Conservation (phyloP, 2,329 filamentous ascomycete species). For the Neofusicoccum ribis region DNA sequence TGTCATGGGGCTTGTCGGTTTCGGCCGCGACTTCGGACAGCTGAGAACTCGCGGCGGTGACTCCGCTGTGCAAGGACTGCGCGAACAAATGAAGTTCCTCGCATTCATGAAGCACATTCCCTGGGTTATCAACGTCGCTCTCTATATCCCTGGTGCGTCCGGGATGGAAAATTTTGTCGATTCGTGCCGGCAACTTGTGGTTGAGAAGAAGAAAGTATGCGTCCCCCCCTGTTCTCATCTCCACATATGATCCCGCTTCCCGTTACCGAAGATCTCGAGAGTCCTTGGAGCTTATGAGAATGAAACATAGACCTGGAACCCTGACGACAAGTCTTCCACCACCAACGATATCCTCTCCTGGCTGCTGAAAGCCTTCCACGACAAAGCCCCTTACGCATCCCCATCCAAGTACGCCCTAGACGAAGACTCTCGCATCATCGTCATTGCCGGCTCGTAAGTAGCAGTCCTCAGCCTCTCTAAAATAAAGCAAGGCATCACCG, state of each 20-base stretch:
- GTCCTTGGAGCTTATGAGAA: neutral
- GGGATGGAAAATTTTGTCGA: neutral
- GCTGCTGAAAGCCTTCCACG: neutral
- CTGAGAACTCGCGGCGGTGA: constrained; percentile 43
- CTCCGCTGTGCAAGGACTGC: constrained; percentile 43
- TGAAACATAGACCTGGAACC: neutral
- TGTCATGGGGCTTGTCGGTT: constrained; percentile 52
- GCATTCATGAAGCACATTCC: neutral
- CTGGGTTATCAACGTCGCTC: neutral
- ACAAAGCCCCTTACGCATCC: neutral
- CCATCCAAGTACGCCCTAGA: neutral
- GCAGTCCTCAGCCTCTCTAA: neutral
- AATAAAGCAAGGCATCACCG: neutral
- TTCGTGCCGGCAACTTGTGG: neutral
- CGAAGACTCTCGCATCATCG: neutral
- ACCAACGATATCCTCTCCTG: neutral
- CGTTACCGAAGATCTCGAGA: neutral
- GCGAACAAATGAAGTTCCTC: constrained; percentile 23
- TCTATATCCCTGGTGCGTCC: neutral
- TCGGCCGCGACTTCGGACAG: constrained; percentile 48
- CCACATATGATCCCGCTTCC: too few species aligned
- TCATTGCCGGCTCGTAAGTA: neutral
- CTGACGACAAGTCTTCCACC: neutral
- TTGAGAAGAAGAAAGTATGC: neutral
- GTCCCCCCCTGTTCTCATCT: too few species aligned